Evolutionary conservation across 208 protist species (phyloP).

Genomic region (Lotmaria passim): DNA sequence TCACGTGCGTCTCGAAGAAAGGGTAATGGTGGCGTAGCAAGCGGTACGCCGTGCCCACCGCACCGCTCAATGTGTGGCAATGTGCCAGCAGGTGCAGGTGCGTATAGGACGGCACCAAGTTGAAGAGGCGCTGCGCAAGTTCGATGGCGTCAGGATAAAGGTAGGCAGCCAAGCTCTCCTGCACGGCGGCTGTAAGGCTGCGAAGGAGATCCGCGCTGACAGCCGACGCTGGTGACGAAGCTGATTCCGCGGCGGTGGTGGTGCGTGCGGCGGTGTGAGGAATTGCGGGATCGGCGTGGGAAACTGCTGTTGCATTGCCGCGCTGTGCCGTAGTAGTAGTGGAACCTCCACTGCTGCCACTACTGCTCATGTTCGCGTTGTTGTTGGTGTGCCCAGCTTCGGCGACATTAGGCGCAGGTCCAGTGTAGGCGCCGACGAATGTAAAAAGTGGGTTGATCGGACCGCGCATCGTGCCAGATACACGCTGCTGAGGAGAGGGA

Average conservation of each 20-base stretch:
- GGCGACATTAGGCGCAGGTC: background rate
- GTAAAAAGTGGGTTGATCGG: conserved; percentile 6
- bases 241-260: conserved; percentile 14
- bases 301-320: background rate
- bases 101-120: conserved; percentile 49
- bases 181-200: conserved; percentile 40
- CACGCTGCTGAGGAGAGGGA: background rate
- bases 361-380: background rate
- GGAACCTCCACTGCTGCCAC: background rate
- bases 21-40: conserved; percentile 74
- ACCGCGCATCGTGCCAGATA: background rate
- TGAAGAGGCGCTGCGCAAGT: conserved; percentile 86
- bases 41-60: conserved; percentile 54
- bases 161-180: conserved; percentile 64
- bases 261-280: background rate
- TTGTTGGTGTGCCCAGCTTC: background rate
- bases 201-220: conserved; percentile 20
- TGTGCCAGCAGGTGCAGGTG: conserved; percentile 76
- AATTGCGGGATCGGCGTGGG: background rate
- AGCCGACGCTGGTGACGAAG: conserved; percentile 6
- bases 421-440: background rate
- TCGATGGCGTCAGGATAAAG: conserved; percentile 89
- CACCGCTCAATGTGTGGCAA: conserved; percentile 64
- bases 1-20: conserved; percentile 48
- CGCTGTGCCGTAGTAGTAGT: background rate